Base-by-base conservation (phyloP, 2,329 filamentous ascomycete species). In the Fusarium oxysporum region DNA sequence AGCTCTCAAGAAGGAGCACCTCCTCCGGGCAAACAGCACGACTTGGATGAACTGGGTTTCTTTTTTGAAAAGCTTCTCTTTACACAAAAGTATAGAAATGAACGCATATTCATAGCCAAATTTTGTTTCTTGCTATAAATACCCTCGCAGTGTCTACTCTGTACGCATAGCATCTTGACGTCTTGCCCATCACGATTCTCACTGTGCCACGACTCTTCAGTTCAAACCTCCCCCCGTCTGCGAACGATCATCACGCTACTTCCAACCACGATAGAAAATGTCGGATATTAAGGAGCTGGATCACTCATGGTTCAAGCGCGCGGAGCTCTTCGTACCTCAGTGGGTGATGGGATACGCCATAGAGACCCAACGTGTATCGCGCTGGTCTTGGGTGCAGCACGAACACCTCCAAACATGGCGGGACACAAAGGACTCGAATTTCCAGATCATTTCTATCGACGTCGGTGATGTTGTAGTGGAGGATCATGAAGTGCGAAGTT, bases 341-440 rank as follows among this genome's bases (percentile, higher is more conserved):
- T 55, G 53, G 53, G 37, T 55, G 17, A 4, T 19, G 17, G 53
- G 37, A 16, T 55, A 55, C 17, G n/a, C 8, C 16, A 9, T 4
- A n/a, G 37, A 32, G 21, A 19, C 16, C 6, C 3, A 3, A 11
- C 9, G 1, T 3, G 2, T 21, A 21, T 37, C 9, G 3, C 50
- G 50, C 12, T 54, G 51, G 51, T 28, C 35, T 54, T 28, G 35
- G 6, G 4, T 16, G 8, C 35, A 19, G 8, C 51, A 38, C 12
- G 21, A 41, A 11, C 2, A 14, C 3, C 28, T 14, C 28, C 2
- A n/a, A n/a, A 55, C 51, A 23, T 23, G 25, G 37, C 8, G 21
- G 11, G 2, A 4, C 12, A 6, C 11, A 55, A 6, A 32, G 6
- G 53, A 33, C 2, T 19, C 16, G 1, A n/a, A 8, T 5, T 32